Conservation (phyloP, 257 asterid genomes). For the Solanum paucissectum region DNA sequence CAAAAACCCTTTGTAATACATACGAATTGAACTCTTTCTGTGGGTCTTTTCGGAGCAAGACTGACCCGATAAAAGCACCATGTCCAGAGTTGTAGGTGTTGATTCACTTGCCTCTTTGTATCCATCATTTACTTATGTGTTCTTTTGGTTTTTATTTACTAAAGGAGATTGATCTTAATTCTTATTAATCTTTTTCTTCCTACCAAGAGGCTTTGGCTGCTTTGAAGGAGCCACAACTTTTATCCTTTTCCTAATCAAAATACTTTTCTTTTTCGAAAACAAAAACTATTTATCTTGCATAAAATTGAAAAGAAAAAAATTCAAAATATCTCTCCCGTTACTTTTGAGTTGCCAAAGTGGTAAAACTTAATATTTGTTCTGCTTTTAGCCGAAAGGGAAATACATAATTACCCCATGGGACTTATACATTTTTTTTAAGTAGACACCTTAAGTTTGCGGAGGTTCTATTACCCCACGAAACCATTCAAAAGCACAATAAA, state of each 20-base stretch:
- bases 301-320: background rate
- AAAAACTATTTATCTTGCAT: too few relatives aligned
- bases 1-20: background rate
- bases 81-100: background rate
- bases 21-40: background rate
- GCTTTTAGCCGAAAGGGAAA: background rate
- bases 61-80: background rate
- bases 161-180: background rate
- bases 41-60: background rate
- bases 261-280: background rate
- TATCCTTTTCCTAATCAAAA: background rate
- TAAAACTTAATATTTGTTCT: background rate
- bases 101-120: background rate
- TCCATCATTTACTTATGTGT: background rate
- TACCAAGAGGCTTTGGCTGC: background rate
- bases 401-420: too few relatives aligned
- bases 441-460: too few relatives aligned
- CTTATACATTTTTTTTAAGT: too few relatives aligned
- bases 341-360: background rate
- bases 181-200: background rate
- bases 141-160: background rate
- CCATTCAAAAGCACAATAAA: too few relatives aligned
- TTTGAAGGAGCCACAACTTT: background rate
- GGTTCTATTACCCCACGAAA: too few relatives aligned
- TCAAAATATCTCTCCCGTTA: background rate